phyloP scores from a whole-genome alignment of 2,329 filamentous ascomycete genomes.

The Talaromyces sp. region DNA sequence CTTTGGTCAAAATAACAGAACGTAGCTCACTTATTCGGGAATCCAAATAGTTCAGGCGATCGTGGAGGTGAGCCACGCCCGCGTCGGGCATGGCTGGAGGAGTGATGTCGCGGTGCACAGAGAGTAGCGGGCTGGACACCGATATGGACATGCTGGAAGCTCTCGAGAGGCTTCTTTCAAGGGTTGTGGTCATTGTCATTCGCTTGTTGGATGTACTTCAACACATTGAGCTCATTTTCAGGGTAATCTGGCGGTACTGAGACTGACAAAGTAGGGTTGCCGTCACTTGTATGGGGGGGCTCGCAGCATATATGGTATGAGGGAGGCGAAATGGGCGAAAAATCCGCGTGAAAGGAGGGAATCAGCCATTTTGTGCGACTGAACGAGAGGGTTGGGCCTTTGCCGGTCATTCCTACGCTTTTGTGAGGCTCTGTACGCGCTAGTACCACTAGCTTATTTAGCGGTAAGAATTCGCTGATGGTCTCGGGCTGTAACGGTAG shows the following conservation, averaged over 20 bases:
- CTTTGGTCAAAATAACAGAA: conserved; percentile 36
- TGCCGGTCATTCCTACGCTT: conserved; percentile 7
- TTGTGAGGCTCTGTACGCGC: background rate
- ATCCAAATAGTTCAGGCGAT: conserved; percentile 38
- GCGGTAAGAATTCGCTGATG: background rate
- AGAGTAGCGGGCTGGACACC: conserved; percentile 35
- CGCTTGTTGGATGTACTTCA: background rate
- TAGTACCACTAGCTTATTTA: conserved; percentile 2
- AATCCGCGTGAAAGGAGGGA: background rate
- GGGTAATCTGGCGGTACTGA: background rate
- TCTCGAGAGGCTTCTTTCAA: conserved; percentile 37
- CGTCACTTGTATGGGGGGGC: background rate
- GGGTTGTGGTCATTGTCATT: conserved; percentile 31
- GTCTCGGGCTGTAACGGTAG: background rate
- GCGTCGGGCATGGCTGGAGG: conserved; percentile 34
- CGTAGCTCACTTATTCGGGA: conserved; percentile 38
- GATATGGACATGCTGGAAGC: conserved; percentile 37
- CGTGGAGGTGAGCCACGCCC: conserved; percentile 35
- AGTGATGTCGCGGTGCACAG: conserved; percentile 33
- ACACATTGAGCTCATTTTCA: conserved; percentile 1
- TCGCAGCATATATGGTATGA: background rate
- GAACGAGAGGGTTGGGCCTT: background rate
- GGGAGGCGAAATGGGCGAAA: background rate
- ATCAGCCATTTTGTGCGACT: background rate
- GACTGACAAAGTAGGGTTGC: background rate